These are phyloP conservation scores for Malassezia restricta DNA, from an alignment of 1,284 basidiomycete species.

Conservation along the genomic window DNA sequence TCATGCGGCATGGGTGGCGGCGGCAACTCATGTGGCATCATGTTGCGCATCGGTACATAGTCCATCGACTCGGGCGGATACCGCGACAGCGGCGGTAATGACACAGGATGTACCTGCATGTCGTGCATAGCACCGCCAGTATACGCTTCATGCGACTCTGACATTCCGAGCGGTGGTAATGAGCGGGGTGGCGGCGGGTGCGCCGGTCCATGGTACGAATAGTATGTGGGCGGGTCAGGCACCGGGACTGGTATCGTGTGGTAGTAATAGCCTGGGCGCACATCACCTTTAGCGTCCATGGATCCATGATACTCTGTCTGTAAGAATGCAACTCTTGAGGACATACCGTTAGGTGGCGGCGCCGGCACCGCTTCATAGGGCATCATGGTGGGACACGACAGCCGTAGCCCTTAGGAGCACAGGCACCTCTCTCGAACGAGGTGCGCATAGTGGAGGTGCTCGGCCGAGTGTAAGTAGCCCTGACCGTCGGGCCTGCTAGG, in stretches of 20 bases:
- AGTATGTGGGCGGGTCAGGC: background rate
- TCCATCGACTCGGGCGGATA: conserved; percentile 12
- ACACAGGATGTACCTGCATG: background rate
- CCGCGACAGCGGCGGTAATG: conserved; percentile 2
- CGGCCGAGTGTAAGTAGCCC: too few species aligned
- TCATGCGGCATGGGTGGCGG: background rate
- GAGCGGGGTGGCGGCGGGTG: background rate
- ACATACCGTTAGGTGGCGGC: background rate
- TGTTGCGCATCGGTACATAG: background rate
- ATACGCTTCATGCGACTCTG: background rate
- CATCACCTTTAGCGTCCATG: background rate
- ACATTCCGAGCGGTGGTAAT: background rate
- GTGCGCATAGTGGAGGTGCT: too few species aligned
- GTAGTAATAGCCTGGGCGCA: background rate
- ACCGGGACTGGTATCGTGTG: background rate
- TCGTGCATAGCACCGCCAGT: background rate
- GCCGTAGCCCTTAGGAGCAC: background rate
- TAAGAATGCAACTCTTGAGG: background rate
- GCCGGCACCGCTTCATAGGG: conserved; percentile 2
- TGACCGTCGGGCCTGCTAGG: too few species aligned
- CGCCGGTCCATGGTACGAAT: background rate
- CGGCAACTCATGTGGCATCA: background rate
- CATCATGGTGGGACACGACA: conserved; percentile 4
- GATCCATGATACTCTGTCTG: conserved; percentile 1
- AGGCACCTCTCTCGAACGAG: too few species aligned